Percentiles rank a stretch among this genome's conserved stretches.
Evolutionary conservation across 306 rosid species (phyloP).

Genomic region (Bauhinia variegata): DNA sequence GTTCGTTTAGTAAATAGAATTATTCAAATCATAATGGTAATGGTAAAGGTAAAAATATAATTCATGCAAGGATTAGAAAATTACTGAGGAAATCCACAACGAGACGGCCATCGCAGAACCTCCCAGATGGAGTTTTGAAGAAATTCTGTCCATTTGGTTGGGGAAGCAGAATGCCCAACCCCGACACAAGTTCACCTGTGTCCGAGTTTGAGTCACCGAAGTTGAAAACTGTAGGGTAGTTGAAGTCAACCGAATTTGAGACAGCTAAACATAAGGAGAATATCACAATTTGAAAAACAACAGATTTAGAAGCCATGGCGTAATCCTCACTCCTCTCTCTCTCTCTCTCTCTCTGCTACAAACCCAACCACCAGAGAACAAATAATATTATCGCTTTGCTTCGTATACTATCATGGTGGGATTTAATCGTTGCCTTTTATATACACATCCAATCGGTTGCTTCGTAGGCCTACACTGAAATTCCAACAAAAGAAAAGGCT

Average conservation of each 20-base stretch:
- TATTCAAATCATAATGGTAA: background rate
- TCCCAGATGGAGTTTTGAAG: slow-evolving; percentile 62
- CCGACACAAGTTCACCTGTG: slow-evolving; percentile 69
- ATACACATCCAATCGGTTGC: slow-evolving; percentile 26
- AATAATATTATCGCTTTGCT: slow-evolving; percentile 6
- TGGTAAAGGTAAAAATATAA: too few relatives aligned
- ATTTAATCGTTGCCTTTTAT: slow-evolving; percentile 32
- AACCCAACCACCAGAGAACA: slow-evolving; percentile 21
- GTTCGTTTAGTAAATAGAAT: too few relatives aligned
- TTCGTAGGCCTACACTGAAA: slow-evolving; percentile 31
- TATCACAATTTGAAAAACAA: slow-evolving; percentile 36
- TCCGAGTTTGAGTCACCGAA: slow-evolving; percentile 91
- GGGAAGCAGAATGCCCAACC: slow-evolving; percentile 51
- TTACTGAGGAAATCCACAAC: slow-evolving; percentile 69
- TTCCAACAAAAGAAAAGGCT: slow-evolving; percentile 28
- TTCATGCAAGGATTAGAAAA: slow-evolving; percentile 21
- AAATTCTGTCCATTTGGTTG: slow-evolving; percentile 65
- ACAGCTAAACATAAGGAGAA: slow-evolving; percentile 35
- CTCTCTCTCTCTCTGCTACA: too few relatives aligned
- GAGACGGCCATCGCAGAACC: slow-evolving; percentile 71
- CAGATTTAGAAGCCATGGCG: slow-evolving; percentile 49
- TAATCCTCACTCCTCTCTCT: slow-evolving; percentile 23
- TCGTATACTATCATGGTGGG: slow-evolving; percentile 10
- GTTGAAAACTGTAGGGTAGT: slow-evolving; percentile 75
- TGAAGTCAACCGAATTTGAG: slow-evolving; percentile 48